Percentiles rank a stretch among this genome's conserved stretches.
Evolutionary conservation across 2,329 filamentous ascomycete species (phyloP).

Genomic region (Colletotrichum trifolii): DNA sequence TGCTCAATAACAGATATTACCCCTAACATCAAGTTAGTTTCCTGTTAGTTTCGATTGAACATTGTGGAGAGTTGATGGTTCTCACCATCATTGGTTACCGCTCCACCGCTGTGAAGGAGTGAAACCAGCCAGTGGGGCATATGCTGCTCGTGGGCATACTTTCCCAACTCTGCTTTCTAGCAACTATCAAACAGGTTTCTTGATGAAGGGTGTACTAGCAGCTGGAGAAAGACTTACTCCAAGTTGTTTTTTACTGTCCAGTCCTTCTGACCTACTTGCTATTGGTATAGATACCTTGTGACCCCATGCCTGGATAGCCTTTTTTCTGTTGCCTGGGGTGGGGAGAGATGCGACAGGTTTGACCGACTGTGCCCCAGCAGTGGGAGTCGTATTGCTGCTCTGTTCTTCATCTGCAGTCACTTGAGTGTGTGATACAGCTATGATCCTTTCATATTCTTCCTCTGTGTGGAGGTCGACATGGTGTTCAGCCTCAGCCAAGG

Average conservation of each 20-base stretch:
- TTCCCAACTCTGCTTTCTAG: constrained; percentile 73
- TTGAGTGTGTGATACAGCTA: constrained; percentile 21
- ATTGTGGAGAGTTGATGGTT: constrained; percentile 12
- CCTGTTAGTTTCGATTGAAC: constrained; percentile 52
- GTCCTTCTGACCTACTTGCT: too few relatives aligned
- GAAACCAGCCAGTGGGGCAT: constrained; percentile 78
- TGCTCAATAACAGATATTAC: constrained; percentile 72
- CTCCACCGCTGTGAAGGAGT: constrained; percentile 70
- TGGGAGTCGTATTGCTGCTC: background rate
- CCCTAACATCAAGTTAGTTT: constrained; percentile 46
- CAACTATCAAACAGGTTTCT: constrained; percentile 1
- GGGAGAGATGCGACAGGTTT: too few relatives aligned
- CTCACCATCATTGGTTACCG: constrained; percentile 64
- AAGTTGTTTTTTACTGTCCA: constrained; percentile 14
- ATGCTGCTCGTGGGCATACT: constrained; percentile 76
- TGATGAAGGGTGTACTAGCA: background rate
- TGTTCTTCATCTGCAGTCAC: background rate
- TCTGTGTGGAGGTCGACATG: constrained; percentile 70
- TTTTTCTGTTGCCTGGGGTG: constrained; percentile 1
- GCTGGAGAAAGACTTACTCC: constrained; percentile 12
- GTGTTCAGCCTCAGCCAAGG: constrained; percentile 63
- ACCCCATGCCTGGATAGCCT: constrained; percentile 45
- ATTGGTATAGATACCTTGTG: constrained; percentile 38
- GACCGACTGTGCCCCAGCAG: background rate
- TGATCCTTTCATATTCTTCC: constrained; percentile 40